Evolutionary conservation across 805 yeast genomes (phyloP), one percentile per base, ranked within the genome.

Genomic region (Ogataea saltuana): DNA sequence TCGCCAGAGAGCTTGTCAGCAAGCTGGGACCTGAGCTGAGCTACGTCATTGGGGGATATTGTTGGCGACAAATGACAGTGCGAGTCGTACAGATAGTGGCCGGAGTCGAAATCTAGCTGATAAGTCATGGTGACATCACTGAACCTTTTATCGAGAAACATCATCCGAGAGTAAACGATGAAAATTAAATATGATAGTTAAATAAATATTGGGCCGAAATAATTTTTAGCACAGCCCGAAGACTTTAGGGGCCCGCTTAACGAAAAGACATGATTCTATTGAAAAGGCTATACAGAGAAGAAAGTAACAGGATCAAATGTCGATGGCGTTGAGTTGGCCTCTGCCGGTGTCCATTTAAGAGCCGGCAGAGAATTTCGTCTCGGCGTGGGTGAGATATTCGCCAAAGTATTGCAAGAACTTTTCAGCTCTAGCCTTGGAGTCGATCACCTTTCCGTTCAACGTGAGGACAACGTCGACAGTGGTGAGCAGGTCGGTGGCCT

Each of bases 361-460:
- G n/a, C n/a, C n/a, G 10, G 38, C 21, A 16, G 46, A 39, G 28
- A 26, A 50, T 33, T 47, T 54, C 15, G 42, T 33, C 26, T 53
- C 59, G n/a, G 50, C 55, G 20, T 48, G 48, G 15, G 49, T 33
- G 27, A 58, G 28, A 25, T 53, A 55, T 10, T 44, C 39, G n/a
- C 58, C 61, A 12, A 63, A 55, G 20, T 42, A 48, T 10, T 51
- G 44, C 21, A 54, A 31, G 50, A 69, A 54, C 25, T 62, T 46
- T 27, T 64, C 53, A 11, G 81, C 80, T 59, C 72, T 74, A 34
- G 64, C 65, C 48, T 71, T 71, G n/a, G 78, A 63, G 49, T 72
- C 78, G 17, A 59, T 56, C 17, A 71, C 71, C 42, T 65, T 65
- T n/a, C 63, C 68, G 39, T 70, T 69, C 11, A 69, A 47, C 0